phyloP scores from a whole-genome alignment of 768 basidiomycete species.

The Podaxis sp. region DNA sequence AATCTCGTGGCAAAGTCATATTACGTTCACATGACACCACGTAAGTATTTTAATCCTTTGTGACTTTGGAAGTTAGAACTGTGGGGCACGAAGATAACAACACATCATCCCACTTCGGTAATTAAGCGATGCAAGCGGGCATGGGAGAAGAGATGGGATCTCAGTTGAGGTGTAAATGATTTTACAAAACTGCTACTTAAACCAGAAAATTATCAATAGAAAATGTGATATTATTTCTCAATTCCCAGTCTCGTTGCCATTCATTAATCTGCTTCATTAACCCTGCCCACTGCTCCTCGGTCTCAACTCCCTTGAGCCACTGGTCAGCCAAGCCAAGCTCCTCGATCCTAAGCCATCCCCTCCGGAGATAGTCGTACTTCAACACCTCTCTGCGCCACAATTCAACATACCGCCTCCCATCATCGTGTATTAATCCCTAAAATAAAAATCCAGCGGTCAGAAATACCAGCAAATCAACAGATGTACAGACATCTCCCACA shows the following conservation, averaged over 20 bases:
- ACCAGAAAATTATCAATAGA: background rate
- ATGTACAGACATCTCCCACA: background rate
- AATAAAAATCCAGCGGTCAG: constrained; percentile 4
- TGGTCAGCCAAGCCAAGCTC: constrained; percentile 33
- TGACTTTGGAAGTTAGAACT: background rate
- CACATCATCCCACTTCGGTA: background rate
- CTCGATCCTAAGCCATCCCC: constrained; percentile 48
- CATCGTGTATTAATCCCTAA: constrained; percentile 39
- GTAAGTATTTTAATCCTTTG: background rate
- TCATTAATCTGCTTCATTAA: constrained; percentile 45
- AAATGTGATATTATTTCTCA: constrained; percentile 25
- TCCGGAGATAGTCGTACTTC: constrained; percentile 32
- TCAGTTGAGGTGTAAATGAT: constrained; percentile 13
- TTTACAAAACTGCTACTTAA: background rate
- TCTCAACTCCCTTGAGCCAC: constrained; percentile 51
- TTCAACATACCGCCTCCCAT: constrained; percentile 48
- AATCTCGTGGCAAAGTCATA: background rate
- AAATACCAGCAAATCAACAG: background rate
- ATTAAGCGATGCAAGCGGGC: background rate
- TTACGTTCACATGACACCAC: background rate
- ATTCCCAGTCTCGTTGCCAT: constrained; percentile 58
- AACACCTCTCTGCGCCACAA: constrained; percentile 43
- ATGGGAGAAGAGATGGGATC: constrained; percentile 1
- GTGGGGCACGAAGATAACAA: background rate
- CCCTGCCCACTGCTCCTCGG: constrained; percentile 51